phyloP scores from a whole-genome alignment of 2,329 filamentous ascomycete species.

The Paramyrothecium roridum region DNA sequence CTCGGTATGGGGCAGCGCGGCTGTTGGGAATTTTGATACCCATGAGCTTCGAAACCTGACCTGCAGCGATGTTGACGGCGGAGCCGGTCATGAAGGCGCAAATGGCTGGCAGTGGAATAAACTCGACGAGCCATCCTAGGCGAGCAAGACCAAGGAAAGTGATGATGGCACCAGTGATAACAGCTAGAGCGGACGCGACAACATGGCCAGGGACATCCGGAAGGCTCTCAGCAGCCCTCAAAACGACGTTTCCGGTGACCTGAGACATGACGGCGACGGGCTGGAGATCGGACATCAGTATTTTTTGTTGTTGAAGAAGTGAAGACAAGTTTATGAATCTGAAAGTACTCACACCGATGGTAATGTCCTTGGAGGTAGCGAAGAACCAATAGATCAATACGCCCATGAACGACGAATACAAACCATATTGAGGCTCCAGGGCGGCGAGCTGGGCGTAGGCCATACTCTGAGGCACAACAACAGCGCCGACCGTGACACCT shows the following conservation, averaged over 20 bases:
- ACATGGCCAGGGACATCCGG: constrained; percentile 37
- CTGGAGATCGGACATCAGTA: constrained; percentile 25
- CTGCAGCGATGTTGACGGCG: constrained; percentile 45
- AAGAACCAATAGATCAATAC: constrained; percentile 97
- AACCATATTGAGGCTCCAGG: constrained; percentile 45
- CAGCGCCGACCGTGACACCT: constrained; percentile 46
- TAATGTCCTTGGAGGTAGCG: constrained; percentile 89
- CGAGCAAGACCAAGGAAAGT: constrained; percentile 45
- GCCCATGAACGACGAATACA: constrained; percentile 85
- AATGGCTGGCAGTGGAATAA: constrained; percentile 50
- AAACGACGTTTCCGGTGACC: constrained; percentile 46
- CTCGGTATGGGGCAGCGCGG: constrained; percentile 41
- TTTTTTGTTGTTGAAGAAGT: too few species aligned
- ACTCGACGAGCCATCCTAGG: constrained; percentile 51
- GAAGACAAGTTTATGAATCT: background rate
- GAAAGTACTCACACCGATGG: constrained; percentile 65
- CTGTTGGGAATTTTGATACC: constrained; percentile 49
- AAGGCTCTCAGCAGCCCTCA: constrained; percentile 30
- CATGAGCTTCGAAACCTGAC: constrained; percentile 48
- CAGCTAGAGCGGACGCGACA: constrained; percentile 44
- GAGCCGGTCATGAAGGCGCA: constrained; percentile 54
- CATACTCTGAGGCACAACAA: constrained; percentile 54
- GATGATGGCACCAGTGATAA: constrained; percentile 47
- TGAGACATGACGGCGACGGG: constrained; percentile 53
- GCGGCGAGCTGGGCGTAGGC: constrained; percentile 48